Base-by-base conservation (phyloP, 192 early-diverging fungal genomes). In the Entomortierella beljakovae region DNA sequence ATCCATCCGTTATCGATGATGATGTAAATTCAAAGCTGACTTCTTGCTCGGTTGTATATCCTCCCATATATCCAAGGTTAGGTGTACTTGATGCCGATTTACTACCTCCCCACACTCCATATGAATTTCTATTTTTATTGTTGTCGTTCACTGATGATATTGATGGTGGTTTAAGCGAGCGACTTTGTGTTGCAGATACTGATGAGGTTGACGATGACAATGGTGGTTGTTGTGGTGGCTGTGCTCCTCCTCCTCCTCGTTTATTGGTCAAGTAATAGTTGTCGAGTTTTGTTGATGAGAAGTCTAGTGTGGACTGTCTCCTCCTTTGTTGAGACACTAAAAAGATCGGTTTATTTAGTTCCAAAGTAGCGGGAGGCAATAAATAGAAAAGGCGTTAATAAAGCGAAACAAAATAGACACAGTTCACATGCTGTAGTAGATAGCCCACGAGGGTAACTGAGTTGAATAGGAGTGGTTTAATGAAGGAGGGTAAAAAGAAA, bases 61-160 rank as follows among this genome's bases (percentile, higher is more conserved):
- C n/a, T n/a, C n/a, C n/a, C n/a, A 32, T 43, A n/a, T 60, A 59
- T 23, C 70, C 61, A 5, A 72, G 71, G 31, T 74, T 81, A 4
- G 80, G 70, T n/a, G 70, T 73, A 29, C 64, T 74, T 8, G 71
- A 42, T 37, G 80, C 59, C 18, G 70, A 69, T 28, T 74, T 81
- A 37, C 50, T 74, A 3, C 70, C 71, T 16, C 33, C 51, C 66
- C 80, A 74, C 33, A 53, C 20, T n/a, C 70, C 71, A 42, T 60
- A 63, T 7, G 64, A 70, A 50, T 68, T 43, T 42, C 35, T 51
- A 11, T 7, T 50, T 34, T 35, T 62, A 9, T 60, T 10, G 16
- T 2, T 43, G 43, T 28, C 13, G 15, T 34, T 50, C 23, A 26
- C 3, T 2, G 57, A 26, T 33, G 68, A 43, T 16, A 42, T 49